phyloP scores from a whole-genome alignment of 2,329 filamentous ascomycete species.

The Didymella segeticola region DNA sequence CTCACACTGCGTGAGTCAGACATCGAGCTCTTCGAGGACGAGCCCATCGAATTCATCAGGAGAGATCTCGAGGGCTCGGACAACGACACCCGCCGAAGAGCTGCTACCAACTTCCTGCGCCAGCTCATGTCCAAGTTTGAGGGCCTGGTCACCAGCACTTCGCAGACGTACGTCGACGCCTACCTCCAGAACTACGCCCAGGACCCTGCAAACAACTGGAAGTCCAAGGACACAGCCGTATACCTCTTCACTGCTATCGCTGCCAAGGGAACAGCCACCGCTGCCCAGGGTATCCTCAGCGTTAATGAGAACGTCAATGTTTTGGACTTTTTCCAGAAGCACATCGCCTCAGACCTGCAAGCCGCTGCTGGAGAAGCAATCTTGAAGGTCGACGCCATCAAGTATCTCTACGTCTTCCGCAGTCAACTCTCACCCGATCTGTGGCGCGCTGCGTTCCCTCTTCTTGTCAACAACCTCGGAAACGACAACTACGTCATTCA shows the following conservation, averaged over 20 bases:
- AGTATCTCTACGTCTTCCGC: conserved; percentile 96
- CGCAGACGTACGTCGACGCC: conserved; percentile 83
- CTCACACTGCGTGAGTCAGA: conserved; percentile 91
- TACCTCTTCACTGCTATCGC: conserved; percentile 96
- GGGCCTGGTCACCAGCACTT: conserved; percentile 81
- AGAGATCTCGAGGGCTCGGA: conserved; percentile 95
- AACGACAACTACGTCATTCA: conserved; percentile 96
- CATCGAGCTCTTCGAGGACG: conserved; percentile 95
- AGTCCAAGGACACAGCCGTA: conserved; percentile 96
- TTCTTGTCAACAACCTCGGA: conserved; percentile 88
- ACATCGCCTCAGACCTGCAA: conserved; percentile 88
- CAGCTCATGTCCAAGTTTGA: conserved; percentile 91
- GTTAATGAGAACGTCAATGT: conserved; percentile 84
- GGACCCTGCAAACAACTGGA: conserved; percentile 76
- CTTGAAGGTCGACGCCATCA: conserved; percentile 96
- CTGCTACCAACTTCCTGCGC: conserved; percentile 92
- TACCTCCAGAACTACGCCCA: conserved; percentile 79
- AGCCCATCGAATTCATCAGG: conserved; percentile 97
- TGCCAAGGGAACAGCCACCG: conserved; percentile 86
- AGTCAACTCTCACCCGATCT: conserved; percentile 91
- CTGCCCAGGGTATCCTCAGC: conserved; percentile 86
- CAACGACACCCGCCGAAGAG: conserved; percentile 87
- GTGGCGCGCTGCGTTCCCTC: conserved; percentile 87
- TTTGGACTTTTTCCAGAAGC: conserved; percentile 91
- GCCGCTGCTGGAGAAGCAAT: conserved; percentile 77